phyloP scores from a whole-genome alignment of 768 basidiomycete species.

The Panaeolus papilionaceus region DNA sequence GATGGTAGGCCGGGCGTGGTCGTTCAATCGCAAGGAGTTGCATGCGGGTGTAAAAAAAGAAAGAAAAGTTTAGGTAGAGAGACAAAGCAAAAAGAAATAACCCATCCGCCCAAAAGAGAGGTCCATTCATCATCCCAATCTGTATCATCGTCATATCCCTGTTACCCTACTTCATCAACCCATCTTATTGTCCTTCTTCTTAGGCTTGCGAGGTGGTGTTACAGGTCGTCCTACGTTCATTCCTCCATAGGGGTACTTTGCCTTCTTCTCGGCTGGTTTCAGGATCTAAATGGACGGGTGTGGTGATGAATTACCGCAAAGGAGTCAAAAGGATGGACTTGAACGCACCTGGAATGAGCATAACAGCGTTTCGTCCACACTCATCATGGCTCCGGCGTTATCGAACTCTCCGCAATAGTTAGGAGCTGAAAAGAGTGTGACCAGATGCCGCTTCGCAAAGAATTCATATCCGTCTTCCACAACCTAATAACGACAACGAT shows the following conservation, averaged over 20 bases:
- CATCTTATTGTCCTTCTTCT: constrained; percentile 90
- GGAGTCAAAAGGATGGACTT: constrained; percentile 5
- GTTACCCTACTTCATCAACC: constrained; percentile 21
- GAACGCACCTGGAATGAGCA: constrained; percentile 93
- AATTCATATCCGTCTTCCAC: constrained; percentile 99
- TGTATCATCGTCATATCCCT: constrained; percentile 10
- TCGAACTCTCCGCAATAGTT: constrained; percentile 98
- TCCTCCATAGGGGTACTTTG: constrained; percentile 88
- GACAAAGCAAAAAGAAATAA: constrained; percentile 35
- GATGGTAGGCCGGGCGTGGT: constrained; percentile 4
- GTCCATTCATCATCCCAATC: constrained; percentile 29
- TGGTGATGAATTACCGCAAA: not conserved
- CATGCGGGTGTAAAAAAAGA: not conserved
- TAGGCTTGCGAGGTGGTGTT: constrained; percentile 96
- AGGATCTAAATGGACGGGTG: constrained; percentile 68
- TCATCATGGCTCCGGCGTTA: constrained; percentile 99
- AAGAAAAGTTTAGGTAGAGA: constrained; percentile 8
- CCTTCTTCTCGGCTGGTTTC: constrained; percentile 99
- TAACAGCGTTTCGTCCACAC: constrained; percentile 94
- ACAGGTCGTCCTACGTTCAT: constrained; percentile 89
- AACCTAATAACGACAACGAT: constrained; percentile 57
- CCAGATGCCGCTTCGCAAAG: constrained; percentile 96
- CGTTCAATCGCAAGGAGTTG: not conserved
- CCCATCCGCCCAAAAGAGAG: constrained; percentile 47
- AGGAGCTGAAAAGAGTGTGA: constrained; percentile 96